phyloP scores from a whole-genome alignment of 306 rosid genomes.

The Gleditsia sinensis region DNA sequence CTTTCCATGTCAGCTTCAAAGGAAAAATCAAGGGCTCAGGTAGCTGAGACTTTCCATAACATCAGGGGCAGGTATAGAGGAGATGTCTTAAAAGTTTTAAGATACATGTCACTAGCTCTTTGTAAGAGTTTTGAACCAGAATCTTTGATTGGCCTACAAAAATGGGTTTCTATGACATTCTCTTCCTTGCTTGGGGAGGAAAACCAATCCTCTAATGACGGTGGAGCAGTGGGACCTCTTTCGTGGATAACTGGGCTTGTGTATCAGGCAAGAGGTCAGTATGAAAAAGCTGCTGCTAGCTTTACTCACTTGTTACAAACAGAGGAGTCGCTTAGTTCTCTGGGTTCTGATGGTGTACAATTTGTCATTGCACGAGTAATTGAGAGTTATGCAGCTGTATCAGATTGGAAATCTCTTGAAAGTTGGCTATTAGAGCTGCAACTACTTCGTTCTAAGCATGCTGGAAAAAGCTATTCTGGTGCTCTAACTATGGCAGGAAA shows the following conservation, averaged over 20 bases:
- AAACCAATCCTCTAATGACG: slow-evolving; percentile 51
- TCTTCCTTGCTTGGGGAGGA: slow-evolving; percentile 74
- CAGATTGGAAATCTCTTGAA: slow-evolving; percentile 94
- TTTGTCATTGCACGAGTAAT: slow-evolving; percentile 85
- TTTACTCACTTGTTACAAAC: slow-evolving; percentile 75
- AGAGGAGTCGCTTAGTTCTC: slow-evolving; percentile 75
- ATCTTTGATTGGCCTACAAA: slow-evolving; percentile 78
- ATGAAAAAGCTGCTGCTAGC: slow-evolving; percentile 91
- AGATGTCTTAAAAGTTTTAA: slow-evolving; percentile 72
- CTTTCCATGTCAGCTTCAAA: slow-evolving; percentile 57
- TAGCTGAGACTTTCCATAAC: slow-evolving; percentile 57
- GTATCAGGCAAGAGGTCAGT: slow-evolving; percentile 84
- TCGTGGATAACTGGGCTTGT: slow-evolving; percentile 90
- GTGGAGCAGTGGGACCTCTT: slow-evolving; percentile 53
- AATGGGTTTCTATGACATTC: slow-evolving; percentile 76
- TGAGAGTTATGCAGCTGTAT: slow-evolving; percentile 86
- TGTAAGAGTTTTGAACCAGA: slow-evolving; percentile 81
- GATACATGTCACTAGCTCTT: slow-evolving; percentile 78
- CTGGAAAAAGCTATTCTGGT: slow-evolving; percentile 88
- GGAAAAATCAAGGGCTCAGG: slow-evolving; percentile 83
- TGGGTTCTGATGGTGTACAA: slow-evolving; percentile 94
- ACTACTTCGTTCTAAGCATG: slow-evolving; percentile 88
- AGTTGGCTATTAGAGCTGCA: slow-evolving; percentile 90
- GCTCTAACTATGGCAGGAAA: slow-evolving; percentile 93
- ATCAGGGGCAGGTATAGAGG: slow-evolving; percentile 60